Conservation (phyloP, 352 stramenopile species). For the Blastocystis sp. region DNA sequence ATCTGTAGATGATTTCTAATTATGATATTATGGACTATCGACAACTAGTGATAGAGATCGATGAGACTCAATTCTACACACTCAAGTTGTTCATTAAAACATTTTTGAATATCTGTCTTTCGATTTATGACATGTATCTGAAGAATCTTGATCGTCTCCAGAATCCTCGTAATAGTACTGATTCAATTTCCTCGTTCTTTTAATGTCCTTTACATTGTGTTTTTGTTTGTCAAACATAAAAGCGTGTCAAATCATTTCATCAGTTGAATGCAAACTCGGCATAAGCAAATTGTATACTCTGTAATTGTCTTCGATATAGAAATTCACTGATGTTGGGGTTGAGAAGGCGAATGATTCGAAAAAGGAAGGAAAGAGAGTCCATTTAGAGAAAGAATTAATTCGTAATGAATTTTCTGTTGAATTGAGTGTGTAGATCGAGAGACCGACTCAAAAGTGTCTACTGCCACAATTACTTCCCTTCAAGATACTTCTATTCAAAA, state of each 20-base stretch:
- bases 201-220: neutral
- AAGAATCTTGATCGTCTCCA: conserved; percentile 35
- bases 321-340: neutral
- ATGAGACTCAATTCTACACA: conserved; percentile 24
- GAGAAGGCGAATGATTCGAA: neutral
- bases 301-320: neutral
- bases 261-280: neutral
- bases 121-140: neutral
- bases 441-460: too few relatives aligned
- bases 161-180: conserved; percentile 3
- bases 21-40: neutral
- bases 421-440: too few relatives aligned
- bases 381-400: neutral
- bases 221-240: neutral
- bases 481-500: neutral
- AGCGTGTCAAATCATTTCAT: neutral
- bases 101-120: neutral
- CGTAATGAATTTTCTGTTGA: neutral
- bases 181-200: conserved; percentile 28
- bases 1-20: neutral
- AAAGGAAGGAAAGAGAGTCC: neutral
- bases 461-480: neutral
- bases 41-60: conserved; percentile 14
- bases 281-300: neutral
- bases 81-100: conserved; percentile 18